Percentiles rank a stretch among this genome's conserved stretches.
phyloP scores from a whole-genome alignment of 257 asterid species.

The Eustoma russellianum region DNA sequence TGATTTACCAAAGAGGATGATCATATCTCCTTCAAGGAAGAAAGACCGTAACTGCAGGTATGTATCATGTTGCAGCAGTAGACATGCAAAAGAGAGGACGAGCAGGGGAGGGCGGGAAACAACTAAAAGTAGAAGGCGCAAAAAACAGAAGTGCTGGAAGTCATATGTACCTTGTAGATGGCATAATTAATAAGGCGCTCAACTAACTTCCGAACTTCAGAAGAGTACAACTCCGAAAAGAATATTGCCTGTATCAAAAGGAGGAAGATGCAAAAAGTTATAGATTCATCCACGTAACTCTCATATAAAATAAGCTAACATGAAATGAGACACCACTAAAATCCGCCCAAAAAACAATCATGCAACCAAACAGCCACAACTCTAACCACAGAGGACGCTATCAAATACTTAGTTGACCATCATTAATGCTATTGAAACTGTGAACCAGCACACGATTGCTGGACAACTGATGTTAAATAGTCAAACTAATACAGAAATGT shows the following conservation, averaged over 20 bases:
- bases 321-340: not conserved
- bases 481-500: too few relatives aligned
- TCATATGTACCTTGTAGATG: slow-evolving; percentile 67
- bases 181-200: slow-evolving; percentile 80
- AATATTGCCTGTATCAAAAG: slow-evolving; percentile 58
- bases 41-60: too few relatives aligned
- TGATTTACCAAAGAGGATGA: too few relatives aligned
- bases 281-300: not conserved
- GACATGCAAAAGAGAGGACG: too few relatives aligned
- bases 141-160: not conserved
- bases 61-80: too few relatives aligned
- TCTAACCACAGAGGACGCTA: too few relatives aligned
- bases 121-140: too few relatives aligned
- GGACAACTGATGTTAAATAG: not conserved
- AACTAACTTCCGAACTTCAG: slow-evolving; percentile 70
- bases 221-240: slow-evolving; percentile 74
- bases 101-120: too few relatives aligned
- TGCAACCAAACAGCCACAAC: not conserved
- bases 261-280: not conserved
- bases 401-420: not conserved
- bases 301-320: not conserved
- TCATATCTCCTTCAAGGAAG: too few relatives aligned
- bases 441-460: not conserved
- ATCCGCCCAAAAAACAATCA: not conserved
- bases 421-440: not conserved